Evolutionary conservation across 2,329 filamentous ascomycete genomes (phyloP).

Genomic region (Ambrosiella xylebori): DNA sequence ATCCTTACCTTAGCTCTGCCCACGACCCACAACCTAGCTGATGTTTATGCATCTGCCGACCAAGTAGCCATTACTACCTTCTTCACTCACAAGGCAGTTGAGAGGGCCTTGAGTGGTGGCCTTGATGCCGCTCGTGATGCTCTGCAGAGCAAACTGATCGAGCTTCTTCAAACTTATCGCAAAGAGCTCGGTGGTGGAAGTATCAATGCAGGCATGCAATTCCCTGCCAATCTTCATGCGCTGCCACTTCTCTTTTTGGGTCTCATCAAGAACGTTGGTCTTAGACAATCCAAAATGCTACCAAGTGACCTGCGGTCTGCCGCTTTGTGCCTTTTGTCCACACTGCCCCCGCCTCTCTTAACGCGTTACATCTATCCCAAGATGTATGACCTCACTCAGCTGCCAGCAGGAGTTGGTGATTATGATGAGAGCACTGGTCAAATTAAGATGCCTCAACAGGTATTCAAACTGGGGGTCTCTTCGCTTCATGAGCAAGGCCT

Average conservation of each 20-base stretch:
- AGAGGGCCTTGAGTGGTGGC: conserved; percentile 68
- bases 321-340: conserved; percentile 84
- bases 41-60: conserved; percentile 87
- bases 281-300: conserved; percentile 84
- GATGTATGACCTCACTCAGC: conserved; percentile 80
- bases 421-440: conserved; percentile 75
- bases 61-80: conserved; percentile 85
- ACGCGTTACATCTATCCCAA: conserved; percentile 85
- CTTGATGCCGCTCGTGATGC: conserved; percentile 83
- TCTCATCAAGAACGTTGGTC: conserved; percentile 87
- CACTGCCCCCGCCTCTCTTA: conserved; percentile 71
- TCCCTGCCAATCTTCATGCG: conserved; percentile 79
- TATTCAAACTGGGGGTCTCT: conserved; percentile 74
- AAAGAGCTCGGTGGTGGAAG: conserved; percentile 93
- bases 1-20: conserved; percentile 87
- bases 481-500: conserved; percentile 76
- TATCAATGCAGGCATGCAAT: conserved; percentile 86
- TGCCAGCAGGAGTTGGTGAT: conserved; percentile 83
- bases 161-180: conserved; percentile 86
- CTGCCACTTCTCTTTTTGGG: conserved; percentile 83
- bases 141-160: conserved; percentile 76
- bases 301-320: conserved; percentile 86
- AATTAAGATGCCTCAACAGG: conserved; percentile 61
- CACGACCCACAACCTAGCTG: conserved; percentile 76
- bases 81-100: conserved; percentile 95